phyloP scores from a whole-genome alignment of 768 basidiomycete species.

The Pulveroboletus sp. region DNA sequence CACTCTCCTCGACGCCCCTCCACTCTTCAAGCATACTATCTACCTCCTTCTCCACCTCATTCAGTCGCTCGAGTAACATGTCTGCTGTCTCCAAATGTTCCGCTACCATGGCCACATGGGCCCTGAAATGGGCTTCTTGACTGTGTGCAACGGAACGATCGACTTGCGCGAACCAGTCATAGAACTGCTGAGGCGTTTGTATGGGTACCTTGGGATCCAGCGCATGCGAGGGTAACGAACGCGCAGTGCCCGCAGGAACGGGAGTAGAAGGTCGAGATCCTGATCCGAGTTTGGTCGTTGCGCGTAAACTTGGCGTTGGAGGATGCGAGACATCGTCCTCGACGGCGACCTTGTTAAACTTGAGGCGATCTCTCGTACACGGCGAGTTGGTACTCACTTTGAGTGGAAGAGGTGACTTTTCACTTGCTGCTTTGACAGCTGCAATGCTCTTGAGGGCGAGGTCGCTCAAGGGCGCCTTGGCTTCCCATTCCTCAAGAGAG shows the following conservation, averaged over 20 bases:
- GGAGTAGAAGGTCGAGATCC: constrained; percentile 48
- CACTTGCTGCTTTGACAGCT: constrained; percentile 58
- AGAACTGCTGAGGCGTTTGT: constrained; percentile 91
- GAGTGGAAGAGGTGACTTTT: constrained; percentile 60
- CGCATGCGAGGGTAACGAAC: constrained; percentile 40
- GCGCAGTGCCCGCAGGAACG: constrained; percentile 13
- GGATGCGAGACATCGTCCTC: constrained; percentile 36
- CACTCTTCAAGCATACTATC: constrained; percentile 82
- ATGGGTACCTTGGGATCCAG: constrained; percentile 77
- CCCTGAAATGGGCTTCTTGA: constrained; percentile 90
- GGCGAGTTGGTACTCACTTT: constrained; percentile 54
- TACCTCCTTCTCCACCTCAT: constrained; percentile 71
- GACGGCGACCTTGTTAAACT: constrained; percentile 40
- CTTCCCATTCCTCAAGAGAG: constrained; percentile 90
- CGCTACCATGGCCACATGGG: constrained; percentile 74
- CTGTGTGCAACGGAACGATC: constrained; percentile 89
- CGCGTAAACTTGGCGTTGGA: constrained; percentile 35
- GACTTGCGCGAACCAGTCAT: constrained; percentile 92
- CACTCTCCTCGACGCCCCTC: constrained; percentile 89
- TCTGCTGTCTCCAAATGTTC: constrained; percentile 81
- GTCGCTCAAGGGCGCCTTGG: constrained; percentile 73
- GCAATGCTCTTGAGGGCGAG: constrained; percentile 64
- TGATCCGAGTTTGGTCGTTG: constrained; percentile 37
- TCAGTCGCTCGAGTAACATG: constrained; percentile 63
- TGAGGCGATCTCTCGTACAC: constrained; percentile 25